Evolutionary conservation across 2,329 filamentous ascomycete species (phyloP).

Genomic region (Xylaria sp.): DNA sequence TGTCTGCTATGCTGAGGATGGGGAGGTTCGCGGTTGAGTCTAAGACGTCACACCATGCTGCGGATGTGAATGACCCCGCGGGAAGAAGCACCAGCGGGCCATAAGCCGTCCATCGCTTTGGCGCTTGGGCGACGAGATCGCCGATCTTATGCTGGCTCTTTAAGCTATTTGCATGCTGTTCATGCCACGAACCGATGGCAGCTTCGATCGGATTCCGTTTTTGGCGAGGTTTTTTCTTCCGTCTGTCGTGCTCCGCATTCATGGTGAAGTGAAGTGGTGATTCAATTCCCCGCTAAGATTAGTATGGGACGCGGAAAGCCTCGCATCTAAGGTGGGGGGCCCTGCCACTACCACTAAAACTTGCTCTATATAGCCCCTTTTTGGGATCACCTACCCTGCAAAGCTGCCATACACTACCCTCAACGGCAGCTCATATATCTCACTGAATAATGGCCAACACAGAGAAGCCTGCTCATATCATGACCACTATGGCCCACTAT

Average conservation of each 20-base stretch:
- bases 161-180: conserved; percentile 9
- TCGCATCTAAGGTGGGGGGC: conserved; percentile 6
- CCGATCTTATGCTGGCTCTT: conserved; percentile 28
- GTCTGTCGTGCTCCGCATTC: not conserved
- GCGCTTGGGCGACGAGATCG: conserved; percentile 49
- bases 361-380: conserved; percentile 18
- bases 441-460: not conserved
- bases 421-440: no score
- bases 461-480: no score
- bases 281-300: not conserved
- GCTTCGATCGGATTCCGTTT: conserved; percentile 29
- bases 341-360: no score
- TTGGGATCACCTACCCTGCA: conserved; percentile 5
- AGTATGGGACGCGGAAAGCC: not conserved
- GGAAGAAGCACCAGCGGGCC: conserved; percentile 66
- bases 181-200: conserved; percentile 22
- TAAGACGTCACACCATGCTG: conserved; percentile 49
- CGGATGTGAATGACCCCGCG: conserved; percentile 58
- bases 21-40: not conserved
- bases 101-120: conserved; percentile 65
- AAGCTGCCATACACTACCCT: not conserved
- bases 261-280: conserved; percentile 11
- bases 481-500: no score
- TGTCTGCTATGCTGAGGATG: not conserved
- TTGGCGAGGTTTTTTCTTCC: conserved; percentile 11